A percentile compares a stretch with the other conserved stretches of the same genome.
phyloP scores from a whole-genome alignment of 768 basidiomycete species.

The Kwoniella sp. region DNA sequence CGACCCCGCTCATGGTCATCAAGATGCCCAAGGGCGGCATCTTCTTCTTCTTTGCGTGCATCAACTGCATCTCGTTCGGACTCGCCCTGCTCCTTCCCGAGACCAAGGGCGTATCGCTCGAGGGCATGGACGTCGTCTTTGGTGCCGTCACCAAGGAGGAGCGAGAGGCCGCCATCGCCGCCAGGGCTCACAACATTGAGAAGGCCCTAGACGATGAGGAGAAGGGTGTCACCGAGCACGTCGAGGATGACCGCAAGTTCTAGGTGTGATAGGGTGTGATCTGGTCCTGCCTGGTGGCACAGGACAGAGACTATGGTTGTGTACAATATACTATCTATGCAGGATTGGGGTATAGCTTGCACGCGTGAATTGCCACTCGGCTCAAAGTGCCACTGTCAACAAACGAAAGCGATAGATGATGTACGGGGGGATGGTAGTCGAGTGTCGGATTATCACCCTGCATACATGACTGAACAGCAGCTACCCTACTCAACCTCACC shows the following conservation, averaged over 20 bases:
- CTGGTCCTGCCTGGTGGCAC: no score
- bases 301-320: no score
- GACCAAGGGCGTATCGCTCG: slow-evolving; percentile 29
- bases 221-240: slow-evolving; percentile 7
- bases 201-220: slow-evolving; percentile 20
- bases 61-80: slow-evolving; percentile 30
- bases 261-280: no score
- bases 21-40: slow-evolving; percentile 37
- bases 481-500: no score
- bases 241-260: slow-evolving; percentile 1
- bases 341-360: no score
- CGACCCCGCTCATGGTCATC: slow-evolving; percentile 41
- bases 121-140: slow-evolving; percentile 41
- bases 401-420: no score
- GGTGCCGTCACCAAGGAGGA: slow-evolving; percentile 39
- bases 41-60: slow-evolving; percentile 44
- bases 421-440: no score
- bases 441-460: no score
- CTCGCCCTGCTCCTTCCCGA: slow-evolving; percentile 25
- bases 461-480: no score
- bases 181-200: slow-evolving; percentile 9
- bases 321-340: no score
- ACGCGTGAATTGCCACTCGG: no score
- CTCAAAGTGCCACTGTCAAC: no score
- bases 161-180: slow-evolving; percentile 33